Evolutionary conservation across 1,284 basidiomycete species (phyloP).

Genomic region (Ustilago tritici): DNA sequence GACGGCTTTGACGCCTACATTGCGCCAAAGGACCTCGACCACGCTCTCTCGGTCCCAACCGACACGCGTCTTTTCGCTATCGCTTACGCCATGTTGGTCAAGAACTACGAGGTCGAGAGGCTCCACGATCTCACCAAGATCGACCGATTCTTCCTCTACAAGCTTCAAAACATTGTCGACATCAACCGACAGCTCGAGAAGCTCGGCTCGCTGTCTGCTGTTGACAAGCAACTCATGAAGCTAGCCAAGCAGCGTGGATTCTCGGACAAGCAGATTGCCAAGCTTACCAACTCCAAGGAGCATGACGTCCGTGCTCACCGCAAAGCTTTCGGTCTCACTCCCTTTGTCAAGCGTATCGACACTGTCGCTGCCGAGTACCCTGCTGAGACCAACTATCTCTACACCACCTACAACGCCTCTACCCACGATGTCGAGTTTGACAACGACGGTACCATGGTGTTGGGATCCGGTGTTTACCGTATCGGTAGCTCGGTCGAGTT

Average conservation of each 20-base stretch:
- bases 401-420: conserved; percentile 98
- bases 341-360: conserved; percentile 99
- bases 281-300: conserved; percentile 77
- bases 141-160: conserved; percentile 97
- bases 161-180: conserved; percentile 92
- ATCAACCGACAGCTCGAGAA: conserved; percentile 66
- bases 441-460: conserved; percentile 97
- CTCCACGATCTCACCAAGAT: conserved; percentile 96
- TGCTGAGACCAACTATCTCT: conserved; percentile 98
- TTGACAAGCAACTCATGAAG: conserved; percentile 70
- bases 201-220: conserved; percentile 74
- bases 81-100: conserved; percentile 96
- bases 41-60: conserved; percentile 79
- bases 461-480: conserved; percentile 98
- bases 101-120: conserved; percentile 87
- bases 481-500: conserved; percentile 99
- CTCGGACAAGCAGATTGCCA: conserved; percentile 90
- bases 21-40: conserved; percentile 84
- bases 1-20: conserved; percentile 78
- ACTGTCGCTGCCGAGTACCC: conserved; percentile 99
- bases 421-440: conserved; percentile 96
- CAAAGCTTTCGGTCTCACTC: conserved; percentile 87
- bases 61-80: conserved; percentile 96
- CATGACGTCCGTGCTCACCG: conserved; percentile 83
- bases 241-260: conserved; percentile 75